Evolutionary conservation across 441 rosid species (phyloP), one percentile per base, ranked within the genome.

Genomic region (Geranium incanum): DNA sequence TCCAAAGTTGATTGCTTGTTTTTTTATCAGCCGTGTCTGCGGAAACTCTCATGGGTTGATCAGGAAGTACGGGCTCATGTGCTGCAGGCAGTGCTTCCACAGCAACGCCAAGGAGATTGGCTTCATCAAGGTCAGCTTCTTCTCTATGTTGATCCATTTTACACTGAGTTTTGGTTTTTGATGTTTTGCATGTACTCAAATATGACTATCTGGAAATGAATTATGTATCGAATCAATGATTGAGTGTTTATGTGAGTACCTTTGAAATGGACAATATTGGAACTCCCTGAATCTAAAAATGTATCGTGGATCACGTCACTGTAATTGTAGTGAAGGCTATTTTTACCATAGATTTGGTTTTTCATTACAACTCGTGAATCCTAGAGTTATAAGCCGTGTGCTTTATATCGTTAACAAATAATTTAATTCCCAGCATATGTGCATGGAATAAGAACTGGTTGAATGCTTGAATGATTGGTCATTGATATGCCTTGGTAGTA

Each of bases 41-140:
- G 81, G 81, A 28, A 78, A 78, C 75, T 78, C 81, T 6, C 81
- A 78, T 65, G 81, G 73, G 4, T 37, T 78, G 70, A 78, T 78
- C 78, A 57, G 81, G 64, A 78, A 78, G 81, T 78, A 78, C 60
- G 81, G 81, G 16, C 76, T 78, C 59, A 78, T 71, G 75, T 78
- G 81, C 70, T 78, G 81, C 68, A 74, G 81, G 66, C 81, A 77
- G 59, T 77, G 80, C 71, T 77, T 77, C 74, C 76, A 75, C 38
- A 73, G 80, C 80, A 77, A 77, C 1, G 81, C 81, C 45, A 78
- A 78, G 78, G 78, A 78, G 67, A 78, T 78, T 69, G 81, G 81
- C 45, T 78, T 78, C 78, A 75, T 78, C 16, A 78, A 78, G 81
- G 81, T 78, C 23, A 66, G 59, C 41, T 7, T 23, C 50, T 6